Evolutionary conservation across 2,329 filamentous ascomycete species (phyloP).

Genomic region (Clonostachys sp.): DNA sequence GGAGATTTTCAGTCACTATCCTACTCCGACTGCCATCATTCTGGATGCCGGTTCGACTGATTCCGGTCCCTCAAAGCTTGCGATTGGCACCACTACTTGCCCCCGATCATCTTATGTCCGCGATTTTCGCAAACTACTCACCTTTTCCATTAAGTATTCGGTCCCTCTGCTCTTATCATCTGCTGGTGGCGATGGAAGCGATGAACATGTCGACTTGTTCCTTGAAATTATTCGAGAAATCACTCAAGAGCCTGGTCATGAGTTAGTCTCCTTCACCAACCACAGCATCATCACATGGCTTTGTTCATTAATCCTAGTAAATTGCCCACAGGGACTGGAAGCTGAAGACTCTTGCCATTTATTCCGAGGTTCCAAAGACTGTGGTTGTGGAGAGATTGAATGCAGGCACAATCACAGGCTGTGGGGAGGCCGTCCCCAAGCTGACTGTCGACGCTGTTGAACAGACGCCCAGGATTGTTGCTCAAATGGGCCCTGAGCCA

Average conservation of each 20-base stretch:
- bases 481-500: constrained; percentile 37
- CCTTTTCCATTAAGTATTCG: too few relatives aligned
- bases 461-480: constrained; percentile 24
- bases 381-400: constrained; percentile 17
- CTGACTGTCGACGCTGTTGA: constrained; percentile 29
- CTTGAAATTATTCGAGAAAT: constrained; percentile 29
- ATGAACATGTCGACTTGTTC: constrained; percentile 32
- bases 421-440: constrained; percentile 30
- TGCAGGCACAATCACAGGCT: constrained; percentile 20
- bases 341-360: constrained; percentile 26
- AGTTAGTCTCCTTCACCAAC: neutral
- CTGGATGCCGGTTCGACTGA: constrained; percentile 27
- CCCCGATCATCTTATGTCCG: constrained; percentile 30
- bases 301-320: neutral
- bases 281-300: neutral
- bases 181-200: constrained; percentile 37
- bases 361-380: constrained; percentile 25
- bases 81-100: constrained; percentile 31
- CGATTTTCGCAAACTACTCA: constrained; percentile 26
- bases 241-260: constrained; percentile 11
- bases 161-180: constrained; percentile 32
- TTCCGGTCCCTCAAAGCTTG: constrained; percentile 32
- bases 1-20: constrained; percentile 13
- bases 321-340: constrained; percentile 1
- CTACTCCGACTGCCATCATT: constrained; percentile 24